Conservation (phyloP, 2,329 filamentous ascomycete genomes). For the Xylaria sp. region DNA sequence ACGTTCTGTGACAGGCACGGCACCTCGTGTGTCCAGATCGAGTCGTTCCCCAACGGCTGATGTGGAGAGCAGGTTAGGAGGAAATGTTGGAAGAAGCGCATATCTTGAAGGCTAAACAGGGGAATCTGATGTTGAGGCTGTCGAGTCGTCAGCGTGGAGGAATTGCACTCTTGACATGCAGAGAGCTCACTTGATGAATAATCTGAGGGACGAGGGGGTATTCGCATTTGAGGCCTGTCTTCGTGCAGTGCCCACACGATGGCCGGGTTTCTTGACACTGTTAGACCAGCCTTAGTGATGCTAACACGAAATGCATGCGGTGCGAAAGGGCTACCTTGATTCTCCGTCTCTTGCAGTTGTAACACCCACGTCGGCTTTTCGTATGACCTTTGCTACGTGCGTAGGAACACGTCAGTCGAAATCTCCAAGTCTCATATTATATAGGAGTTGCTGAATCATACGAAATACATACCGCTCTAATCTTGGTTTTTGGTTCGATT, state of each 20-base stretch:
- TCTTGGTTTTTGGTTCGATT: slow-evolving; percentile 51
- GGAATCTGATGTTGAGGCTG: slow-evolving; percentile 68
- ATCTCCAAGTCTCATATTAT: too few relatives aligned
- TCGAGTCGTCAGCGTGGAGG: slow-evolving; percentile 33
- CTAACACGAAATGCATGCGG: not conserved
- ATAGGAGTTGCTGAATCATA: too few relatives aligned
- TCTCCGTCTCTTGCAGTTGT: slow-evolving; percentile 72
- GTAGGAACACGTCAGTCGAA: too few relatives aligned
- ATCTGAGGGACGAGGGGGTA: slow-evolving; percentile 65
- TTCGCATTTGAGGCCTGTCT: slow-evolving; percentile 70
- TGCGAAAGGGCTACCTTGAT: slow-evolving; percentile 62
- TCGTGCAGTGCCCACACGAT: slow-evolving; percentile 70
- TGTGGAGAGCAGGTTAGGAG: slow-evolving; percentile 70
- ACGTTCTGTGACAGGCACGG: slow-evolving; percentile 74
- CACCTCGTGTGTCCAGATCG: slow-evolving; percentile 73
- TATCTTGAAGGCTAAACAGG: slow-evolving; percentile 69
- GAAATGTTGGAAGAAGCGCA: slow-evolving; percentile 77
- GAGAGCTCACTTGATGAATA: slow-evolving; percentile 58
- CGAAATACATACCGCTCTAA: slow-evolving; percentile 54
- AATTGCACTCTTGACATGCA: not conserved
- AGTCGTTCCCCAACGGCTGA: slow-evolving; percentile 71
- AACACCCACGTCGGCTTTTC: slow-evolving; percentile 73
- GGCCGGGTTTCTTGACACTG: slow-evolving; percentile 74
- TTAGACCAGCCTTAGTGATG: slow-evolving; percentile 22
- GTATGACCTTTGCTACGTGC: slow-evolving; percentile 64